phyloP scores from a whole-genome alignment of 148 eudicot genomes.

The Salicornia ramosissima region DNA sequence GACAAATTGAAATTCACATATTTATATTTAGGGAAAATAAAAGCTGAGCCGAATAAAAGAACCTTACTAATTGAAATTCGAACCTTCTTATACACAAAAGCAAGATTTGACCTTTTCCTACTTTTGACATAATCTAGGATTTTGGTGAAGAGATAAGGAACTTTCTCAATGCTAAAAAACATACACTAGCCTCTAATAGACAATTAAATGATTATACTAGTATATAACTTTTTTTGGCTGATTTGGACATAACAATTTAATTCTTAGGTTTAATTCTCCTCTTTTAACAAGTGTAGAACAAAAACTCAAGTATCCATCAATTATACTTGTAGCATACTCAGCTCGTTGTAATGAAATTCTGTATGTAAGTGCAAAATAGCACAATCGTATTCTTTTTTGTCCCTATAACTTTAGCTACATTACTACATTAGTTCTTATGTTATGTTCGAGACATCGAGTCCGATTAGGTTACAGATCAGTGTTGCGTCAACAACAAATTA shows the following conservation, averaged over 20 bases:
- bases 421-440: background rate
- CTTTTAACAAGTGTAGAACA: too few species aligned
- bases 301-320: background rate
- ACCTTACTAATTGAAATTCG: background rate
- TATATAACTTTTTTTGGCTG: constrained; percentile 1
- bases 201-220: background rate
- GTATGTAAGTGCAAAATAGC: background rate
- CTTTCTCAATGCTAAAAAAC: background rate
- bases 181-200: background rate
- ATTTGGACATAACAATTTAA: background rate
- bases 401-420: too few species aligned
- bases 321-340: background rate
- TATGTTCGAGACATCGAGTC: too few species aligned
- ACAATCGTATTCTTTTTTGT: too few species aligned
- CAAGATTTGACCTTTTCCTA: background rate
- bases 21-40: background rate
- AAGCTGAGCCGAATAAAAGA: too few species aligned
- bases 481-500: too few species aligned
- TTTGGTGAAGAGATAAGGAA: constrained; percentile 1
- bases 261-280: background rate
- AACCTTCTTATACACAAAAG: constrained; percentile 17
- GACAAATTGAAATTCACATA: too few species aligned
- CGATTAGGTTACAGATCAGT: too few species aligned
- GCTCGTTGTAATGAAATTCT: too few species aligned
- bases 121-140: background rate